Percentiles rank a stretch among this genome's conserved stretches.
Evolutionary conservation across 441 rosid species (phyloP).

Genomic region (Croton setiger): DNA sequence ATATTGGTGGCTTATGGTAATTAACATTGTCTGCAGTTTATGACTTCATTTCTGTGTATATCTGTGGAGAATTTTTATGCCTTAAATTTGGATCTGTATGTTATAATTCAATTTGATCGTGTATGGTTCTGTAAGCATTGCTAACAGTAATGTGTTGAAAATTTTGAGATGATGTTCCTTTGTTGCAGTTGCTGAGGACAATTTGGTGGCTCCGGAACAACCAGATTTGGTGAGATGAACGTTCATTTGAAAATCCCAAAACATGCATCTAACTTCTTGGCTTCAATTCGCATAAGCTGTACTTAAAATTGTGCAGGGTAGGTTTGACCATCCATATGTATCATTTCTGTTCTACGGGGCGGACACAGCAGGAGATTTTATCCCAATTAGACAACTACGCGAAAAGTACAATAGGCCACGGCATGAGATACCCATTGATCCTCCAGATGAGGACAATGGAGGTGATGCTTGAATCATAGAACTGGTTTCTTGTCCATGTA

Average conservation of each 20-base stretch:
- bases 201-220: constrained; percentile 57
- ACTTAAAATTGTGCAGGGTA: constrained; percentile 50
- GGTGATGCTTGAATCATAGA: constrained; percentile 24
- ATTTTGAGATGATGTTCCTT: background rate
- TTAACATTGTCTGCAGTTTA: constrained; percentile 2
- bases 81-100: background rate
- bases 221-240: constrained; percentile 55
- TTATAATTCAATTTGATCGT: background rate
- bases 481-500: background rate
- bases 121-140: background rate
- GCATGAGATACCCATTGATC: constrained; percentile 66
- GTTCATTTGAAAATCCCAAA: constrained; percentile 13
- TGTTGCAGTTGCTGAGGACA: constrained; percentile 86
- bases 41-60: constrained; percentile 3
- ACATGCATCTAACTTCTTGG: constrained; percentile 1
- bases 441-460: constrained; percentile 43
- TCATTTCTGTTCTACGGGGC: constrained; percentile 81
- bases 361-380: constrained; percentile 86
- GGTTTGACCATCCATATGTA: constrained; percentile 86
- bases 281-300: constrained; percentile 2
- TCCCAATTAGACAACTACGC: constrained; percentile 86
- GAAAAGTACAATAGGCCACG: constrained; percentile 77
- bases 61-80: background rate
- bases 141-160: constrained; percentile 12
- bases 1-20: constrained; percentile 89